Evolutionary conservation across 495 filamentous ascomycete species (phyloP).

Genomic region (Trichoderma virens): DNA sequence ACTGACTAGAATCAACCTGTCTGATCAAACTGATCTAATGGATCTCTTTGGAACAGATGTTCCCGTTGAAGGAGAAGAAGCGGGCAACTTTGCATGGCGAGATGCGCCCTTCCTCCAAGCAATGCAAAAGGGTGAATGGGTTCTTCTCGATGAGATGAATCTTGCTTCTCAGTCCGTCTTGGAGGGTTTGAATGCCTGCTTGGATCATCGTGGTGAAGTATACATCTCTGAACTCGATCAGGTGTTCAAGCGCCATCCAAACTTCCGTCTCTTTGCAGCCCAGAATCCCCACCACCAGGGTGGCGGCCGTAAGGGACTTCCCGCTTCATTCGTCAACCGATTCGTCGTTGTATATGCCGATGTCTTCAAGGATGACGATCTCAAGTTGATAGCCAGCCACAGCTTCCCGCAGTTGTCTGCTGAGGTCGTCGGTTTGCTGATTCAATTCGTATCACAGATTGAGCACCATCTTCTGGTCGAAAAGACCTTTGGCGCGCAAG

Average conservation of each 20-base stretch:
- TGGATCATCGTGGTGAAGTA: slow-evolving; percentile 94
- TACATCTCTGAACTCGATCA: slow-evolving; percentile 93
- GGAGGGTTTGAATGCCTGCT: slow-evolving; percentile 92
- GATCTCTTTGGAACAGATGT: slow-evolving; percentile 97
- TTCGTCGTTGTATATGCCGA: slow-evolving; percentile 98
- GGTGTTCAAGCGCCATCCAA: slow-evolving; percentile 78
- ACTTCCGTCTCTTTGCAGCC: slow-evolving; percentile 89
- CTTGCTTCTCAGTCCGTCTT: slow-evolving; percentile 93
- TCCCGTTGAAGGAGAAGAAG: slow-evolving; percentile 78
- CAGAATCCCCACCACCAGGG: slow-evolving; percentile 98
- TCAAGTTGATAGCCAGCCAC: slow-evolving; percentile 70
- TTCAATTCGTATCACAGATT: slow-evolving; percentile 72
- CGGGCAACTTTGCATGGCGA: slow-evolving; percentile 87
- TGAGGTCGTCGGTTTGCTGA: slow-evolving; percentile 51
- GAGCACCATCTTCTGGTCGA: slow-evolving; percentile 60
- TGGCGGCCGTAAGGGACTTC: slow-evolving; percentile 89
- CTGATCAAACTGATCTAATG: slow-evolving; percentile 94
- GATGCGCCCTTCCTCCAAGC: slow-evolving; percentile 92
- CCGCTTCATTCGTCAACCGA: slow-evolving; percentile 92
- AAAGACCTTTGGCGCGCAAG: slow-evolving; percentile 63
- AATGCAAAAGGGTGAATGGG: slow-evolving; percentile 95
- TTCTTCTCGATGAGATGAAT: slow-evolving; percentile 98
- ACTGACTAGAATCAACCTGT: slow-evolving; percentile 89
- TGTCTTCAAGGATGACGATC: slow-evolving; percentile 69
- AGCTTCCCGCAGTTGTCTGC: slow-evolving; percentile 57